A percentile compares a stretch with the other conserved stretches of the same genome.
Evolutionary conservation across 768 basidiomycete genomes (phyloP).

Genomic region (Lentinula aciculospora): DNA sequence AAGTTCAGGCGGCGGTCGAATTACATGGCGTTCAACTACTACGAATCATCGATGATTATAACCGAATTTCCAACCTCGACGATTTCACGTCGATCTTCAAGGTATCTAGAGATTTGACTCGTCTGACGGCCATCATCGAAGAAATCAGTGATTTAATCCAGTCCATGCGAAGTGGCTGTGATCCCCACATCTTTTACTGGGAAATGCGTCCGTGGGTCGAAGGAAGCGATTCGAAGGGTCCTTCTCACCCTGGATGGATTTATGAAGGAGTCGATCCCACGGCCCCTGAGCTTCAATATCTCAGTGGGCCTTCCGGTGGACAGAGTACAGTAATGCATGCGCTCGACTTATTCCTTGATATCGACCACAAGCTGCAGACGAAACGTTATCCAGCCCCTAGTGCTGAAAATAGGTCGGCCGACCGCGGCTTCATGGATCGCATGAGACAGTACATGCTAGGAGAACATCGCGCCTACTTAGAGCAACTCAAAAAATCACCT

Average conservation of each 20-base stretch:
- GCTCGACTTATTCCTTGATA: conserved; percentile 79
- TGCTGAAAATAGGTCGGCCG: conserved; percentile 57
- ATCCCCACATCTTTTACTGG: conserved; percentile 88
- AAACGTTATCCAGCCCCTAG: conserved; percentile 66
- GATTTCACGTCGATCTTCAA: conserved; percentile 61
- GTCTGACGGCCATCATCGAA: conserved; percentile 64
- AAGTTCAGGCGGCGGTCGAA: conserved; percentile 79
- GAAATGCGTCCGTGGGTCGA: conserved; percentile 90
- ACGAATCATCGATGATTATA: conserved; percentile 82
- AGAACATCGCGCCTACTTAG: conserved; percentile 80
- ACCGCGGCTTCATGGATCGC: conserved; percentile 80
- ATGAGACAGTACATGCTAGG: conserved; percentile 97
- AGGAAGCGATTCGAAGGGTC: conserved; percentile 64
- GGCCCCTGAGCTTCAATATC: conserved; percentile 46
- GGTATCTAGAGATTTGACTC: conserved; percentile 66
- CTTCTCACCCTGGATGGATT: conserved; percentile 52
- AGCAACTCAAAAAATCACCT: conserved; percentile 52
- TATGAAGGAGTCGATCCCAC: conserved; percentile 68
- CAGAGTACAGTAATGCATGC: conserved; percentile 91
- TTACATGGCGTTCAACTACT: conserved; percentile 83
- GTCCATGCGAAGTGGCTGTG: conserved; percentile 63
- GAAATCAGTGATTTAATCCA: conserved; percentile 68
- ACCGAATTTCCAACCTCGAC: conserved; percentile 63
- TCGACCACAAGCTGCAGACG: conserved; percentile 79
- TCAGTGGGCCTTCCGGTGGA: conserved; percentile 89